Conservation (phyloP, 208 protist species). For the Vickermania ingenoplastis region DNA sequence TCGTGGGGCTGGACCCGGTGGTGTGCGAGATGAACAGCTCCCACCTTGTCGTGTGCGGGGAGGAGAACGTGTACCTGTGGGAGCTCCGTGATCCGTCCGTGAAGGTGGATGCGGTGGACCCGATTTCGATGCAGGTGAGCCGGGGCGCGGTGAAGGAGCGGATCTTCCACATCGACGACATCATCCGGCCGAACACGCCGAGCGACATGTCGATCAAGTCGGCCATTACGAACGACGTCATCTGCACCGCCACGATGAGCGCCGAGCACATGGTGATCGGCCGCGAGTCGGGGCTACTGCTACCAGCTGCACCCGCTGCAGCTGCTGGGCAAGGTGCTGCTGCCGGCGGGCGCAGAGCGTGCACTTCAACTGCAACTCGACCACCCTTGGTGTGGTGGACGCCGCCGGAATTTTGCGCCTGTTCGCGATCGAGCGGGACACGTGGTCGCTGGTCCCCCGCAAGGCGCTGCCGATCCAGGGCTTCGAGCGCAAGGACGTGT, state of each 20-base stretch:
- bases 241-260: conserved; percentile 81
- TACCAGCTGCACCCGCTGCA: conserved; percentile 83
- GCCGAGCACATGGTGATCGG: conserved; percentile 75
- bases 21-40: conserved; percentile 83
- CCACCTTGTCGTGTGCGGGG: conserved; percentile 87
- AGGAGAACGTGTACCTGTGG: conserved; percentile 93
- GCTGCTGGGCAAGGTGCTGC: conserved; percentile 66
- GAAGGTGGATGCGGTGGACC: conserved; percentile 71
- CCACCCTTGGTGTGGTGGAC: conserved; percentile 86
- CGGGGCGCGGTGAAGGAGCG: conserved; percentile 56
- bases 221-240: conserved; percentile 84
- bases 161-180: conserved; percentile 90
- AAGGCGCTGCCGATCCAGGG: conserved; percentile 37
- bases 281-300: conserved; percentile 85
- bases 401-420: conserved; percentile 72
- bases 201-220: conserved; percentile 38
- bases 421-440: conserved; percentile 44
- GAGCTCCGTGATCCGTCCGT: conserved; percentile 86
- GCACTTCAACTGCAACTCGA: conserved; percentile 87
- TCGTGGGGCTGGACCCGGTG: conserved; percentile 87
- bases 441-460: conserved; percentile 50
- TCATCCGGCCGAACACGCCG: conserved; percentile 54
- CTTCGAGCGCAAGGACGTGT: conserved; percentile 93
- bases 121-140: conserved; percentile 71
- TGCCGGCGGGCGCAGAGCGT: conserved; percentile 73